Base-by-base conservation (phyloP, 805 yeast genomes). In the Wickerhamomyces rabaulensis region DNA sequence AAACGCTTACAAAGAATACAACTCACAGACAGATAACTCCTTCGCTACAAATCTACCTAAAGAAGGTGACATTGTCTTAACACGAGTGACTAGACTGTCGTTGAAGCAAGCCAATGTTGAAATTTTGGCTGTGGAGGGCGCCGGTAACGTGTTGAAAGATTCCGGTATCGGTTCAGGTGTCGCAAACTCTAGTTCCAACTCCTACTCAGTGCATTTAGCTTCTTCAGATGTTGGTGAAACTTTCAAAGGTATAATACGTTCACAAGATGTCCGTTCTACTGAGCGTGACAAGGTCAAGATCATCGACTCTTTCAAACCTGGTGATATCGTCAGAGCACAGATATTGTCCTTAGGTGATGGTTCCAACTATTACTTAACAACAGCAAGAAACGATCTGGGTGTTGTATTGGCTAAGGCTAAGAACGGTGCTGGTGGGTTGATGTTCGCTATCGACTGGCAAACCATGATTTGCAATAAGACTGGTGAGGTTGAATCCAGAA, bases 401-500 rank as follows among this genome's bases (percentile, higher is more conserved):
- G 99, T 94, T 4, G 83, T 94, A 1, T 87, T 91, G 64, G 97
- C 98, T 6, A 80, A 76, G 50, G 76, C 84, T 39, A 57, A 60
- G 25, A 78, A 75, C 51, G 84, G 82, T 16, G 80, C 81, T 4
- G 96, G 96, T 2, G 81, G 79, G 33, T 66, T 81, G 46, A 80
- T 94, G 88, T 84, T 82, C 56, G 95, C 99, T 2, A 67, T 89
- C 39, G 98, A 94, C 66, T 94, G 98, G 97, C 91, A 89, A 66
- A 86, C 89, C 12, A 94, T 95, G 98, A 75, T 84, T 27, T 80
- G 87, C 51, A 82, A 89, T 2, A 69, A 66, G 22, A 80, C 91
- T 2, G 97, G 97, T 1, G 76, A 74, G 9, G 65, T 79, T 12
- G 97, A 90, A 57, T 71, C 72, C 55, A 75, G 99, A 49, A 94